Conservation (phyloP, 495 filamentous ascomycete species). For the Hypoxylon lienhwacheense region DNA sequence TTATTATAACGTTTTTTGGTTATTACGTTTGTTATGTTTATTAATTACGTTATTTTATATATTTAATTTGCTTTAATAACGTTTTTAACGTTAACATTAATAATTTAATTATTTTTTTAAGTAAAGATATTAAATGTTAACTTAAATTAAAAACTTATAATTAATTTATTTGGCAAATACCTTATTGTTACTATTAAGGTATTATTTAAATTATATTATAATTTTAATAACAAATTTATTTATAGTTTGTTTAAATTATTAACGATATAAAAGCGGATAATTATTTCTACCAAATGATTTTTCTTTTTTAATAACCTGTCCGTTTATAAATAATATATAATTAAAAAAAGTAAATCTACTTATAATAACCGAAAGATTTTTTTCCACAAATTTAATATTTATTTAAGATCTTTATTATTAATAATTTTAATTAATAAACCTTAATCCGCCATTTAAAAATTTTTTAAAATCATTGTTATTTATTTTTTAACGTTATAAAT, state of each 20-base stretch:
- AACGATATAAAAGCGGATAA: not conserved
- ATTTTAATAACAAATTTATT: not conserved
- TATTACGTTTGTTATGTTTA: not conserved
- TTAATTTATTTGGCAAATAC: not conserved
- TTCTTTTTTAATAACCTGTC: not conserved
- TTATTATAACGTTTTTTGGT: not conserved
- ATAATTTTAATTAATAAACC: too few relatives aligned
- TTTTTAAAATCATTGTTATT: not conserved
- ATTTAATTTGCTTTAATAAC: not conserved
- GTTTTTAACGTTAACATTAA: not conserved
- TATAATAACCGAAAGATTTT: too few relatives aligned
- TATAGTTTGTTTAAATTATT: not conserved
- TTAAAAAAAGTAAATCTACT: not conserved
- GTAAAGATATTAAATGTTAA: not conserved
- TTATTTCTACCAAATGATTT: too few relatives aligned
- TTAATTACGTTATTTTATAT: not conserved
- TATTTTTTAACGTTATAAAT: not conserved
- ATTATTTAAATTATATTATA: not conserved
- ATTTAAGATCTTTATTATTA: too few relatives aligned
- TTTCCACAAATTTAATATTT: too few relatives aligned
- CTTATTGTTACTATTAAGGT: not conserved
- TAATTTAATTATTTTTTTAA: not conserved
- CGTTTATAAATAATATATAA: not conserved
- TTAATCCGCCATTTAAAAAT: too few relatives aligned
- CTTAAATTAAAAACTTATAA: not conserved